Percentiles rank a stretch among this genome's conserved stretches.
Conservation (phyloP, 495 filamentous ascomycete genomes). For the Amphirosellinia nigrospora region DNA sequence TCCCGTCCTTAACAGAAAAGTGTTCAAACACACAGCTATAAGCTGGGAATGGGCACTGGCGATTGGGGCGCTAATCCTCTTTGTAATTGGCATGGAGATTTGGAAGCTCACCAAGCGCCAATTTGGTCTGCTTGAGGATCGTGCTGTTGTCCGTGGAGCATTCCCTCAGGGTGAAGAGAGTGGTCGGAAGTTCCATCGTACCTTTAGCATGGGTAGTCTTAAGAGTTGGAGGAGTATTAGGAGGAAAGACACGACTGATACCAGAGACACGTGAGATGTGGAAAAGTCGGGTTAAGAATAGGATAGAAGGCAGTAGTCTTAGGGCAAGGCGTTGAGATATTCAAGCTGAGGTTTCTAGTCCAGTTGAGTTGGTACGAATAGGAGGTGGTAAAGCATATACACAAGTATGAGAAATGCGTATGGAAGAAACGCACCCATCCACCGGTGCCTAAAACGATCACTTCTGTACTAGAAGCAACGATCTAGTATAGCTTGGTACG, state of each 20-base stretch:
- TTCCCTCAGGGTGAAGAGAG: slow-evolving; percentile 52
- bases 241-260: slow-evolving; percentile 38
- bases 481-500: no score
- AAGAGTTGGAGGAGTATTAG: slow-evolving; percentile 49
- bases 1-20: slow-evolving; percentile 67
- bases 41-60: slow-evolving; percentile 76
- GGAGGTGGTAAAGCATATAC: background rate
- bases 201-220: slow-evolving; percentile 50
- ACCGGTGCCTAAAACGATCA: no score
- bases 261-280: slow-evolving; percentile 32
- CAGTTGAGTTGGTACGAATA: background rate
- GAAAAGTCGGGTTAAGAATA: slow-evolving; percentile 20
- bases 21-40: slow-evolving; percentile 79
- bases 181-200: slow-evolving; percentile 41
- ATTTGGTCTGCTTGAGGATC: slow-evolving; percentile 51
- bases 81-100: slow-evolving; percentile 65
- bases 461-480: no score
- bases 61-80: slow-evolving; percentile 64
- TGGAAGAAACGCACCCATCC: background rate
- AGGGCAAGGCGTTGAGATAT: slow-evolving; percentile 3
- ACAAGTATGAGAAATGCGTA: background rate
- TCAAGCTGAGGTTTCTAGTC: background rate
- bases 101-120: slow-evolving; percentile 71
- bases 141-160: slow-evolving; percentile 44
- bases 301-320: background rate